Conservation (phyloP, 345 rosid species). For the Linum trigynum region DNA sequence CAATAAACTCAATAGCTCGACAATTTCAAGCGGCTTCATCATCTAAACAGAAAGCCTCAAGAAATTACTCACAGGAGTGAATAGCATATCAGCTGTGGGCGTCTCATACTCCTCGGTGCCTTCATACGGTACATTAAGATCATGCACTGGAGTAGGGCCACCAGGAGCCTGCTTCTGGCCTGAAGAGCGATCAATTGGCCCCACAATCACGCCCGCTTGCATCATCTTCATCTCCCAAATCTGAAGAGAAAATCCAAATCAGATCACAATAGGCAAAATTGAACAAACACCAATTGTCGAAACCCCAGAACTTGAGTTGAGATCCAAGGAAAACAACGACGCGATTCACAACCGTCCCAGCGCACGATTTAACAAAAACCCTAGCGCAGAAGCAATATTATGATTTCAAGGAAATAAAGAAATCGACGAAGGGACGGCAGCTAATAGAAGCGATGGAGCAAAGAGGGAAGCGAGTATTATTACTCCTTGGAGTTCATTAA, state of each 20-base stretch:
- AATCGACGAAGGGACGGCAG: neutral
- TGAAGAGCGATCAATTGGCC: slow-evolving; percentile 65
- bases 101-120: slow-evolving; percentile 94
- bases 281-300: neutral
- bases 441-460: neutral
- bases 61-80: slow-evolving; percentile 59
- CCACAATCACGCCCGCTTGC: slow-evolving; percentile 66
- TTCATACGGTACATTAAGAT: slow-evolving; percentile 93
- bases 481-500: slow-evolving; percentile 87
- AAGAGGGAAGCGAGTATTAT: slow-evolving; percentile 11
- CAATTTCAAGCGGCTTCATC: neutral
- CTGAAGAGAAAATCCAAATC: slow-evolving; percentile 23
- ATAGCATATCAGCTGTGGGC: slow-evolving; percentile 91
- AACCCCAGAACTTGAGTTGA: slow-evolving; percentile 27
- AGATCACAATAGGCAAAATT: neutral
- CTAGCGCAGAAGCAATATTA: slow-evolving; percentile 1
- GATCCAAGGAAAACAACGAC: neutral
- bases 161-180: slow-evolving; percentile 48
- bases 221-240: slow-evolving; percentile 95
- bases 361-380: neutral
- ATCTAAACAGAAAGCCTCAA: neutral
- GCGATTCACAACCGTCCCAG: slow-evolving; percentile 21
- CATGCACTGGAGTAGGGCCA: slow-evolving; percentile 66
- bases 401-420: neutral
- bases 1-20: neutral